Evolutionary conservation across 2,329 filamentous ascomycete genomes (phyloP), one percentile per base, ranked within the genome.

Genomic region (Aureobasidium melanogenum): DNA sequence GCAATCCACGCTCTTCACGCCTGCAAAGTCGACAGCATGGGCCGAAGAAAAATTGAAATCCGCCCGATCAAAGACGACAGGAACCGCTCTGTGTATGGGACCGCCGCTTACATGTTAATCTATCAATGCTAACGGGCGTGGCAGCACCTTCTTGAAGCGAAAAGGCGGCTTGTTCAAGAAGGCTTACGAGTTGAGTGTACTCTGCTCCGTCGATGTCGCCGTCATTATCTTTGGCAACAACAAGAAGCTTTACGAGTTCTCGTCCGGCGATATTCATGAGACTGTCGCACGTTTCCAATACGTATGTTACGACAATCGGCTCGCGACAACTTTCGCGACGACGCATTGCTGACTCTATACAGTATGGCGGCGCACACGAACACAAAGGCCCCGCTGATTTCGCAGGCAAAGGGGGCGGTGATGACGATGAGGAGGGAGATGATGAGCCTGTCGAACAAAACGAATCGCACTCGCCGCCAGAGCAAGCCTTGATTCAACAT

Each of bases 81-180:
- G 71, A 97, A 97, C 74, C 91, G 92, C 74, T 96, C 92, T 15
- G 39, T 22, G 39, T 71, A 92, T 97, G 92, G 62, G 17, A 58
- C 15, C 14, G 24, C 39, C 52, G 19, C 41, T 38, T 57, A n/a
- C 38, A 46, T 46, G 36, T 57, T 57, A 22, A 17, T 43, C 51
- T 24, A 19, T 39, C 41, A 38, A 19, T 46, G 54, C 54, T 57
- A 47, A 57, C 54, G 41, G 54, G 28, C 8, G 36, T 48, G 46
- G 61, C 71, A 97, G 92, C 66, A 99, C 94, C 47, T 99, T 99
- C 75, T 80, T 99, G 68, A 99, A 99, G 83, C 89, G 94, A 79
- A 99, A 99, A 78, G 94, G 93, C 69, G 94, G 94, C 70, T 82
- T 99, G 54, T 99, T 99, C 84, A 99, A 99, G 81, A 99, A 99